Evolutionary conservation across 306 rosid species (phyloP).

Genomic region (Glycyrrhiza uralensis): DNA sequence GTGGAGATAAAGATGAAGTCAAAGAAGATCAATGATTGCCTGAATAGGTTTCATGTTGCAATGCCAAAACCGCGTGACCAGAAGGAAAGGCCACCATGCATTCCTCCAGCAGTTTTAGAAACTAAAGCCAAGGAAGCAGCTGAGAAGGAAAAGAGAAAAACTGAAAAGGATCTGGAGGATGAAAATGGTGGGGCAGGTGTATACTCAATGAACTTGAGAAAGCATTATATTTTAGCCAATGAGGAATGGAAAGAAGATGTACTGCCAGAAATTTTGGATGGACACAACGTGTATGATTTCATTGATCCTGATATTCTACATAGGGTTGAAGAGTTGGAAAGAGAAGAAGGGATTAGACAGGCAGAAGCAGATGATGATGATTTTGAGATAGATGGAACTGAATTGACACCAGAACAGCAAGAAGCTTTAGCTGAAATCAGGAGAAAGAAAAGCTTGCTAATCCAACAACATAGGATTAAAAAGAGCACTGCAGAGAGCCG

Average conservation of each 20-base stretch:
- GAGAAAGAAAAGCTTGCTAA: constrained; percentile 63
- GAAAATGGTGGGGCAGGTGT: constrained; percentile 97
- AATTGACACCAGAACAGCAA: constrained; percentile 63
- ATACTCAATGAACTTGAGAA: constrained; percentile 74
- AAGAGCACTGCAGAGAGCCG: constrained; percentile 88
- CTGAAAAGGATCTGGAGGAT: constrained; percentile 75
- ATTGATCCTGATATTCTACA: constrained; percentile 70
- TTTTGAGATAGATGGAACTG: constrained; percentile 66
- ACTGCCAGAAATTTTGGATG: constrained; percentile 86
- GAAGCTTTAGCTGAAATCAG: constrained; percentile 63
- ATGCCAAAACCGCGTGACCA: constrained; percentile 74
- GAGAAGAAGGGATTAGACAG: constrained; percentile 63
- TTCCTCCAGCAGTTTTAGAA: constrained; percentile 72
- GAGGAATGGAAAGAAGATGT: constrained; percentile 91
- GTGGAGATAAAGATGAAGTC: constrained; percentile 85
- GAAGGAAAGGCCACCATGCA: constrained; percentile 75
- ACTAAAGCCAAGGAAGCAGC: constrained; percentile 60
- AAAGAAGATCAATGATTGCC: constrained; percentile 67
- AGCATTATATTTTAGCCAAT: constrained; percentile 62
- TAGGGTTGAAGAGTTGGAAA: constrained; percentile 82
- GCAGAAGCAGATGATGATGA: constrained; percentile 52
- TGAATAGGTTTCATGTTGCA: constrained; percentile 83
- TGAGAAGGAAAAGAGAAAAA: constrained; percentile 57
- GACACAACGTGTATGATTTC: constrained; percentile 84
- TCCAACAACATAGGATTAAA: constrained; percentile 74